Evolutionary conservation across 192 early-diverging fungal species (phyloP), one percentile per base, ranked within the genome.

Genomic region (Diversispora epigaea): DNA sequence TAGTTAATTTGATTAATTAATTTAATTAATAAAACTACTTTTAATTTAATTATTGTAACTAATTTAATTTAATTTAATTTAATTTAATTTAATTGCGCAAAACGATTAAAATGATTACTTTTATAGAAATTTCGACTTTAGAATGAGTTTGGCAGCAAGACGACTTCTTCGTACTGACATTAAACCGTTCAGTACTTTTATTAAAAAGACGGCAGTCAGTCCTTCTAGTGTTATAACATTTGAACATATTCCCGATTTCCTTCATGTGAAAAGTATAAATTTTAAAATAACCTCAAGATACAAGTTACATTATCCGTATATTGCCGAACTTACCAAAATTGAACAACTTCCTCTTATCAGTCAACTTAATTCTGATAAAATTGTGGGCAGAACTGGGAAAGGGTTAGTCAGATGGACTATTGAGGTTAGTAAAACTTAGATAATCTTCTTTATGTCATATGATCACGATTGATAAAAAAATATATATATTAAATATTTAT

Each of bases 161-260:
- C 62, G 77, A 41, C 14, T 21, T 39, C 58, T 76, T 9, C 80
- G 80, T 11, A 50, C 57, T 11, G 81, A 82, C 58, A 76, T 84
- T 6, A 82, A 80, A 52, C 83, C 83, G 3, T 84, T 80, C 22
- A 68, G 55, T 15, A 82, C 81, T 3, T 84, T 84, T 72, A 79
- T 80, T 21, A 82, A 82, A 52, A 84, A 82, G n/a, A 46, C 77
- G 0, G 68, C 81, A 12, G 75, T 82, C 10, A 80, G 52, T 17
- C 77, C 74, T 3, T 43, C 47, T 1, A 17, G 56, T 17, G 14
- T 74, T 5, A 80, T 84, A 17, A 77, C 81, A 4, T 84, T 64
- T 58, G 79, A 84, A 45, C 68, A 84, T 45, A 49, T 84, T 11
- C 76, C 71, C 0, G 79, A 82, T 21, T 80, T 79, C 41, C 73